Conservation (phyloP, 192 early-diverging fungal species). For the Chytriomyces hyalinus region DNA sequence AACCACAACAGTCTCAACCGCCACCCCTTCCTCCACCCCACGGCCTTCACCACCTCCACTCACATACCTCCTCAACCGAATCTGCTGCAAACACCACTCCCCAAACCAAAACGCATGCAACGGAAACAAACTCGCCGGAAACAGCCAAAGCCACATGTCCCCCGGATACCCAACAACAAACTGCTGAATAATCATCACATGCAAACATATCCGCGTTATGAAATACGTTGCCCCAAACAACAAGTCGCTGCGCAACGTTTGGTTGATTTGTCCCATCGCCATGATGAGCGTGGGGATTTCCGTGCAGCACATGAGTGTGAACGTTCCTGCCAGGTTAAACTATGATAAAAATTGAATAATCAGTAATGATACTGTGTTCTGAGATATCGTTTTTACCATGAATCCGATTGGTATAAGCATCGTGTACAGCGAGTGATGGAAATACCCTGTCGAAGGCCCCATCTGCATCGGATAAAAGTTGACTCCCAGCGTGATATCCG, state of each 20-base stretch:
- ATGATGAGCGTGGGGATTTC: conserved; percentile 64
- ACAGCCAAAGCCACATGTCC: background rate
- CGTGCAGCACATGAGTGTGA: conserved; percentile 50
- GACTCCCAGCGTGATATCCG: conserved; percentile 59
- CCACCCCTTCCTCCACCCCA: background rate
- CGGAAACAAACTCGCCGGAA: conserved; percentile 21
- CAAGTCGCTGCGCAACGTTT: conserved; percentile 50
- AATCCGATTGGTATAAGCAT: background rate
- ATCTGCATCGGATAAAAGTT: conserved; percentile 60
- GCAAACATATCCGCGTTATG: conserved; percentile 60
- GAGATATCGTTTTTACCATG: background rate
- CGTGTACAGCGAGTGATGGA: conserved; percentile 64
- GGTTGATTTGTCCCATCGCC: conserved; percentile 57
- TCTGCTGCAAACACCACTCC: conserved; percentile 33
- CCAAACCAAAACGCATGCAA: conserved; percentile 36
- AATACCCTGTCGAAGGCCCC: conserved; percentile 58
- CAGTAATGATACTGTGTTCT: too few relatives aligned
- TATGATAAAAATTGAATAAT: too few relatives aligned
- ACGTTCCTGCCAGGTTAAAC: conserved; percentile 54
- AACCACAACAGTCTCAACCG: background rate
- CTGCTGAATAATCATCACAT: conserved; percentile 45
- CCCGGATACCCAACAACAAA: conserved; percentile 37
- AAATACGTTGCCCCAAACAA: conserved; percentile 60
- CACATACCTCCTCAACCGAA: conserved; percentile 5
- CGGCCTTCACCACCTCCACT: background rate